phyloP scores from a whole-genome alignment of 1,284 basidiomycete species.

The Trichosporon ovoides region DNA sequence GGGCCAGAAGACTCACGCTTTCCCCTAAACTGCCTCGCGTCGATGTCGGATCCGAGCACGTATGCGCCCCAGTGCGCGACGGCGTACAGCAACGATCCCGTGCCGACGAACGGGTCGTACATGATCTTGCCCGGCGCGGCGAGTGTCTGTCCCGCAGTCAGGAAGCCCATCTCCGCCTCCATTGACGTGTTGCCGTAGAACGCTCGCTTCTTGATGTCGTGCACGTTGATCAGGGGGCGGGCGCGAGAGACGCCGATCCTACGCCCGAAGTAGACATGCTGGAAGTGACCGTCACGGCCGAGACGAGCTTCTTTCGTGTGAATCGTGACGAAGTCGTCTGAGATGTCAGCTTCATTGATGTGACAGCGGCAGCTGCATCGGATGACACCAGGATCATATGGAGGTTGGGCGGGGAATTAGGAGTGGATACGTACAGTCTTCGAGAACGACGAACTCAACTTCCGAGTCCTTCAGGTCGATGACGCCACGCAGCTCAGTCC shows the following conservation, averaged over 20 bases:
- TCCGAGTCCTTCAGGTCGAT: slow-evolving; percentile 80
- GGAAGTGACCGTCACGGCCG: slow-evolving; percentile 61
- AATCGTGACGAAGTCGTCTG: slow-evolving; percentile 31
- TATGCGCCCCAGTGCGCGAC: slow-evolving; percentile 81
- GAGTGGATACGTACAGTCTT: slow-evolving; percentile 66
- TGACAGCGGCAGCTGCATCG: too few relatives aligned
- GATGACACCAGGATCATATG: too few relatives aligned
- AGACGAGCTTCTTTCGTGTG: slow-evolving; percentile 26
- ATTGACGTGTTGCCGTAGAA: slow-evolving; percentile 98
- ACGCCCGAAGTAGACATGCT: slow-evolving; percentile 72
- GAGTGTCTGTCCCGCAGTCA: slow-evolving; percentile 94
- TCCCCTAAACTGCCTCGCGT: slow-evolving; percentile 92
- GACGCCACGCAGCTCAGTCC: slow-evolving; percentile 65
- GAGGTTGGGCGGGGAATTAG: not conserved
- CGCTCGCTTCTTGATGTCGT: slow-evolving; percentile 81
- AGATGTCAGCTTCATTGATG: not conserved
- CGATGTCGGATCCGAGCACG: slow-evolving; percentile 91
- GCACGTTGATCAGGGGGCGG: slow-evolving; percentile 61
- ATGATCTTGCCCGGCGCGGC: slow-evolving; percentile 80
- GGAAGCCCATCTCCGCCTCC: slow-evolving; percentile 88
- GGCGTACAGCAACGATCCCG: slow-evolving; percentile 87
- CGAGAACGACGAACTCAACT: slow-evolving; percentile 71
- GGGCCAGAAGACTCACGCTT: slow-evolving; percentile 54
- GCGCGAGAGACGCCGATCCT: slow-evolving; percentile 73
- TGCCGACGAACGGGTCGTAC: slow-evolving; percentile 96